phyloP scores from a whole-genome alignment of 768 basidiomycete species.

The Pholiota microspora region DNA sequence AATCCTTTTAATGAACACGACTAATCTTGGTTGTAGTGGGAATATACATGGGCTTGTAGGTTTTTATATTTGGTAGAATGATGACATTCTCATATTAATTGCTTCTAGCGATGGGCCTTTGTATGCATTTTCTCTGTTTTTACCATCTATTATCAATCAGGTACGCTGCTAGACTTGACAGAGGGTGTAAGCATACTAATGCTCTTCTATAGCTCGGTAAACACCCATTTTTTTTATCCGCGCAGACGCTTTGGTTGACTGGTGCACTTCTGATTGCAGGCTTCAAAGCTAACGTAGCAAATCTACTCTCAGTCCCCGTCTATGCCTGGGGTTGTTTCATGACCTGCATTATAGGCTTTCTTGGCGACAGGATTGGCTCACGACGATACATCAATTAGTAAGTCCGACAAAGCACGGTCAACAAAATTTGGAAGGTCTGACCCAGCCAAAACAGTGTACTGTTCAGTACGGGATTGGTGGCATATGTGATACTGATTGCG shows the following conservation, averaged over 20 bases:
- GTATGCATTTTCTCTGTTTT: constrained; percentile 52
- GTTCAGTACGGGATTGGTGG: constrained; percentile 39
- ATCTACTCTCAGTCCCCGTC: constrained; percentile 75
- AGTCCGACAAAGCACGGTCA: constrained; percentile 16
- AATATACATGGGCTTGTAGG: constrained; percentile 69
- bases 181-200: neutral
- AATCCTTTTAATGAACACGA: neutral
- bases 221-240: neutral
- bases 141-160: constrained; percentile 55
- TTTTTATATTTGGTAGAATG: constrained; percentile 2
- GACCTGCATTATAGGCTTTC: constrained; percentile 58
- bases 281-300: constrained; percentile 62
- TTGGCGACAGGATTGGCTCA: constrained; percentile 58
- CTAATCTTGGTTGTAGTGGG: constrained; percentile 43
- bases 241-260: neutral
- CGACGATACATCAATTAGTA: constrained; percentile 63
- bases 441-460: constrained; percentile 15
- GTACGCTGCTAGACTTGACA: constrained; percentile 25
- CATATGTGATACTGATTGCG: constrained; percentile 65
- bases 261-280: constrained; percentile 29
- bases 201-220: constrained; percentile 32
- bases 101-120: constrained; percentile 49
- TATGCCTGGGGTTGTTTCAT: constrained; percentile 72
- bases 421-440: no score
- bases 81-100: neutral